Percentiles rank a stretch among this genome's conserved stretches.
Evolutionary conservation across 164 flowering plant genomes (phyloP).

Genomic region (Santalum album): DNA sequence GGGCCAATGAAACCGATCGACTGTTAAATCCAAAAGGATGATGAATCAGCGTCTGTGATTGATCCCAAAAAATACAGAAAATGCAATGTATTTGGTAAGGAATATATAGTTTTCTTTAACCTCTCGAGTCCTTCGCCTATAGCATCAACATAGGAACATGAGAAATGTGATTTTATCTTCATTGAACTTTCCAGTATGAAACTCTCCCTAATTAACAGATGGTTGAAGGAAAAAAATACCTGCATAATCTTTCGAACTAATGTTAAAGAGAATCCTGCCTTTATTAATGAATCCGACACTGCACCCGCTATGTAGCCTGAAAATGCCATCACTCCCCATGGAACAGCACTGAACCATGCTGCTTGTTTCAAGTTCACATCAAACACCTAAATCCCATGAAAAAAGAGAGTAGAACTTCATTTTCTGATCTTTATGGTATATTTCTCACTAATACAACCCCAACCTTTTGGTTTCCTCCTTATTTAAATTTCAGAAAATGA

Average conservation of each 20-base stretch:
- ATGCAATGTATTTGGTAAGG: too few relatives aligned
- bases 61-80: neutral
- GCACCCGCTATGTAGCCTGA: constrained; percentile 77
- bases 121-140: too few relatives aligned
- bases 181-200: neutral
- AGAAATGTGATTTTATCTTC: neutral
- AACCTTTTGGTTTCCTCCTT: too few relatives aligned
- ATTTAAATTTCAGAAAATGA: neutral
- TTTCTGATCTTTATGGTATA: neutral
- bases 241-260: constrained; percentile 84
- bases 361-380: constrained; percentile 88
- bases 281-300: constrained; percentile 62
- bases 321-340: constrained; percentile 94
- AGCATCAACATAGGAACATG: neutral
- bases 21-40: constrained; percentile 25
- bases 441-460: too few relatives aligned
- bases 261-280: constrained; percentile 58
- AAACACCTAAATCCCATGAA: constrained; percentile 49
- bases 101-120: too few relatives aligned
- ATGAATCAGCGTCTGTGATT: neutral
- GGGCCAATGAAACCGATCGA: constrained; percentile 95
- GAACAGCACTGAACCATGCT: constrained; percentile 97
- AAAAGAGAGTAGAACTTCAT: neutral
- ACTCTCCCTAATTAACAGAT: neutral
- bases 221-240: constrained; percentile 26